Percentiles rank a stretch among this genome's conserved stretches.
Conservation (phyloP, 805 yeast species). For the Priceomyces haplophilus region DNA sequence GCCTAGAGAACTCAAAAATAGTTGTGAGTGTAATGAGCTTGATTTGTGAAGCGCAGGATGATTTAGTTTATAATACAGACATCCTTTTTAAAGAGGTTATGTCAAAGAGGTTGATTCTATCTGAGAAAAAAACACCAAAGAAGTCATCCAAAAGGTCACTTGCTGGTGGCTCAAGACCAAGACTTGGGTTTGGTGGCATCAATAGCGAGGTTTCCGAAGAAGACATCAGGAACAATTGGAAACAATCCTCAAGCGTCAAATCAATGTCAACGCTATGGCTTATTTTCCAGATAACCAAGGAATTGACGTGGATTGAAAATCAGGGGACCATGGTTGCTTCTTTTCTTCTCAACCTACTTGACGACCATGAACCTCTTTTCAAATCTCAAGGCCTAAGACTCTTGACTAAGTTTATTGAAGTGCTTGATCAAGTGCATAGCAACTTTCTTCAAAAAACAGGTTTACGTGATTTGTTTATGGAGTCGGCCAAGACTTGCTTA, state of each 20-base stretch:
- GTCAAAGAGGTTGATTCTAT: not conserved
- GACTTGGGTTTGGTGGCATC: constrained; percentile 21
- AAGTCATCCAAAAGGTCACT: not conserved
- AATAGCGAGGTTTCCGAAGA: constrained; percentile 20
- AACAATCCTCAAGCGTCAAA: constrained; percentile 18
- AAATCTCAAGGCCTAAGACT: constrained; percentile 25
- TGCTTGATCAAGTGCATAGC: not conserved
- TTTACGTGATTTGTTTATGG: constrained; percentile 23
- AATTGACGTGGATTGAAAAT: constrained; percentile 7
- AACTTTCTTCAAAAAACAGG: constrained; percentile 22
- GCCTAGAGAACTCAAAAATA: constrained; percentile 10
- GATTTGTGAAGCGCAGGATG: not conserved
- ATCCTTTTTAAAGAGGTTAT: not conserved
- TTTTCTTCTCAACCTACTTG: constrained; percentile 32
- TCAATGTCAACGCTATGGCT: constrained; percentile 27
- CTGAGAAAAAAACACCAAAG: not conserved
- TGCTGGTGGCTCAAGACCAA: constrained; percentile 14
- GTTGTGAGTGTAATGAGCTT: not conserved
- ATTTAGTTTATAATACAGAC: not conserved
- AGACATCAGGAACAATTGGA: constrained; percentile 26
- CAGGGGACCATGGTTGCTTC: constrained; percentile 29
- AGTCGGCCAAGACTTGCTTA: constrained; percentile 21
- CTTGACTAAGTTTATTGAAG: constrained; percentile 13
- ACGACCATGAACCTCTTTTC: constrained; percentile 28
- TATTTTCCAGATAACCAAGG: constrained; percentile 13